These are phyloP conservation scores for Ophiocordyceps polyrhachis-furcata DNA, from an alignment of 2,329 filamentous ascomycete genomes.

Conservation along the genomic window DNA sequence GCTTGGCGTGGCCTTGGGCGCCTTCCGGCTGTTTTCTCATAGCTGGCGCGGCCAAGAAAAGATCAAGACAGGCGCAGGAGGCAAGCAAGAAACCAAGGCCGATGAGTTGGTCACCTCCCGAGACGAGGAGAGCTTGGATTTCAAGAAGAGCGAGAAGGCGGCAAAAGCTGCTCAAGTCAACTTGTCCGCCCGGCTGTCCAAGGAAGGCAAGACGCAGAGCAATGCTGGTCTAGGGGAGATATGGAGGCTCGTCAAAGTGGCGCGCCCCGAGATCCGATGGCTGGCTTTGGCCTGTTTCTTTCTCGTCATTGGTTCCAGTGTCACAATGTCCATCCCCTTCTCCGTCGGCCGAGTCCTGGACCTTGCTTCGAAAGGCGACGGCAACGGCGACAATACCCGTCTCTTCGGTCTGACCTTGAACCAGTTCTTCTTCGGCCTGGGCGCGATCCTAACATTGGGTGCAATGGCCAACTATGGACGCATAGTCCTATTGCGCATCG, in stretches of 20 bases:
- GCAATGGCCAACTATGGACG: slow-evolving; percentile 85
- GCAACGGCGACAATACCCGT: slow-evolving; percentile 43
- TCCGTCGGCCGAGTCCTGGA: slow-evolving; percentile 94
- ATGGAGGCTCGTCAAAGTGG: slow-evolving; percentile 75
- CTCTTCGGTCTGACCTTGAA: slow-evolving; percentile 71
- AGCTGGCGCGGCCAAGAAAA: slow-evolving; percentile 7
- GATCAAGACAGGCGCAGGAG: slow-evolving; percentile 11
- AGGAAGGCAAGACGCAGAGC: slow-evolving; percentile 46
- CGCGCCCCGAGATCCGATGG: slow-evolving; percentile 63
- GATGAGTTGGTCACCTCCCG: slow-evolving; percentile 5
- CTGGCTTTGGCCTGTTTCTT: slow-evolving; percentile 66
- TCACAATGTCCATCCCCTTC: slow-evolving; percentile 93
- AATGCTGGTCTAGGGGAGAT: slow-evolving; percentile 56
- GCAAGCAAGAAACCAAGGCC: slow-evolving; percentile 20
- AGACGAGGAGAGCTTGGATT: slow-evolving; percentile 18
- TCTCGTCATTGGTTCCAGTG: slow-evolving; percentile 71
- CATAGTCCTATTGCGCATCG: slow-evolving; percentile 80
- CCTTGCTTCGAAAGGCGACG: slow-evolving; percentile 57
- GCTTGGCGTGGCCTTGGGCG: neutral
- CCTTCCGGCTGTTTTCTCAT: slow-evolving; percentile 14
- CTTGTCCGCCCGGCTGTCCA: slow-evolving; percentile 69
- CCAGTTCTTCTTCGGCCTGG: slow-evolving; percentile 78
- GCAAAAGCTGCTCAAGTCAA: slow-evolving; percentile 78
- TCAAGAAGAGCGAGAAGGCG: slow-evolving; percentile 63
- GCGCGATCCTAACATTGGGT: slow-evolving; percentile 57